These are phyloP conservation scores for Ascochyta viciae-villosae DNA, from an alignment of 2,329 filamentous ascomycete genomes.

Conservation along the genomic window DNA sequence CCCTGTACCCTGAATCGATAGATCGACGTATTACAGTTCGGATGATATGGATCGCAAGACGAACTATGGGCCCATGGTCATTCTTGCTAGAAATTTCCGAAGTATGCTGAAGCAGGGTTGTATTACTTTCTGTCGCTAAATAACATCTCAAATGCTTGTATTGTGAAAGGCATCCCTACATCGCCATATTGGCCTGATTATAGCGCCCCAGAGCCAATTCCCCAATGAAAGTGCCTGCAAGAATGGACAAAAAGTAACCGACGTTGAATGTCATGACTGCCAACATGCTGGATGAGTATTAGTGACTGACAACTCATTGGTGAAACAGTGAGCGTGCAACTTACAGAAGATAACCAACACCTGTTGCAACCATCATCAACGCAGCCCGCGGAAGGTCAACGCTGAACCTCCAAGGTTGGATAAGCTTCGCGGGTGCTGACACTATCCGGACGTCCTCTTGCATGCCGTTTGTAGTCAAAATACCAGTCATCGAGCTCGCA, in stretches of 20 bases:
- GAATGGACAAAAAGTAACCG: slow-evolving; percentile 82
- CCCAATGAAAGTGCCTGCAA: slow-evolving; percentile 82
- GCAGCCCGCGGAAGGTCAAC: slow-evolving; percentile 77
- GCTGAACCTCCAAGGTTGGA: slow-evolving; percentile 79
- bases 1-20: not conserved
- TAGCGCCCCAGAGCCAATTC: slow-evolving; percentile 82
- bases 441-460: slow-evolving; percentile 83
- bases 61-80: slow-evolving; percentile 1
- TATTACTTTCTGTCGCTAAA: not conserved
- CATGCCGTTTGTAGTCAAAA: slow-evolving; percentile 76
- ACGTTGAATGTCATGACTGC: slow-evolving; percentile 90
- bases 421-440: slow-evolving; percentile 60
- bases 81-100: not conserved
- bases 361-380: slow-evolving; percentile 75
- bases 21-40: not conserved
- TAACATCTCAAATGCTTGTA: not conserved
- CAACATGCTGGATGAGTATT: slow-evolving; percentile 72
- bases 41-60: not conserved
- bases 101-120: not conserved
- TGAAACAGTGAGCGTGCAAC: slow-evolving; percentile 47
- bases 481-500: slow-evolving; percentile 67
- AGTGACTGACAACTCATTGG: slow-evolving; percentile 16
- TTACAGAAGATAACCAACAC: slow-evolving; percentile 85
- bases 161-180: slow-evolving; percentile 23
- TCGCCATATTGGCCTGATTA: slow-evolving; percentile 40